Evolutionary conservation across 2,329 filamentous ascomycete species (phyloP), one percentile per base, ranked within the genome.

Genomic region (Cladosporium velox): DNA sequence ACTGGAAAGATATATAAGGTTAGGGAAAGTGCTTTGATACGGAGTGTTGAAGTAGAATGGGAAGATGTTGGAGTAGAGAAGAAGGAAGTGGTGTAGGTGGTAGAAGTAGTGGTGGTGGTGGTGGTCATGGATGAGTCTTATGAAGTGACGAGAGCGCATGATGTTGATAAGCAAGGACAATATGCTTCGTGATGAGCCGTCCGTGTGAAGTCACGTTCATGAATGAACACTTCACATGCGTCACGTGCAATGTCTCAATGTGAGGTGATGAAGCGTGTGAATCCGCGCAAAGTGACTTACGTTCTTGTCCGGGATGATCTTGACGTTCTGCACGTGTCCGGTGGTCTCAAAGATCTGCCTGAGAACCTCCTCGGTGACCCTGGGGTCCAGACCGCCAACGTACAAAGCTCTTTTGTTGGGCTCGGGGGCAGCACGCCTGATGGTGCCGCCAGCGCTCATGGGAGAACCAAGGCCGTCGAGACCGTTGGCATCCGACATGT

Each of bases 301-400:
- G 81, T 97, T 99, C 86, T 99, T 99, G 85, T 99, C 95, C 62
- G 95, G 95, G 78, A 99, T 99, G 77, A 99, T 97, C 86, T 99
- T 99, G 78, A 99, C 95, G 77, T 92, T 97, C 82, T 97, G 91
- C 70, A 99, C 95, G 81, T 99, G 95, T 66, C 95, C 95, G 67
- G 93, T 97, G 7, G 95, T 99, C 84, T 99, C 95, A 76, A 99
- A 99, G 74, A 98, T 98, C 80, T 98, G 94, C 76, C 93, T 92
- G 79, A 98, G 82, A 65, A 98, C 92, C 77, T 98, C 94, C 81
- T 98, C 94, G 35, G 94, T 97, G 69, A 98, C 94, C 71, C 95
- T 88, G 74, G 93, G 92, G 78, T 99, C 95, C 72, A 99, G 84
- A 65, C 95, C 95, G 70, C 95, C 95, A 67, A 99, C 92, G 76